These are phyloP conservation scores for Xylaria sp. DNA, from an alignment of 2,329 filamentous ascomycete species.

Conservation along the genomic window DNA sequence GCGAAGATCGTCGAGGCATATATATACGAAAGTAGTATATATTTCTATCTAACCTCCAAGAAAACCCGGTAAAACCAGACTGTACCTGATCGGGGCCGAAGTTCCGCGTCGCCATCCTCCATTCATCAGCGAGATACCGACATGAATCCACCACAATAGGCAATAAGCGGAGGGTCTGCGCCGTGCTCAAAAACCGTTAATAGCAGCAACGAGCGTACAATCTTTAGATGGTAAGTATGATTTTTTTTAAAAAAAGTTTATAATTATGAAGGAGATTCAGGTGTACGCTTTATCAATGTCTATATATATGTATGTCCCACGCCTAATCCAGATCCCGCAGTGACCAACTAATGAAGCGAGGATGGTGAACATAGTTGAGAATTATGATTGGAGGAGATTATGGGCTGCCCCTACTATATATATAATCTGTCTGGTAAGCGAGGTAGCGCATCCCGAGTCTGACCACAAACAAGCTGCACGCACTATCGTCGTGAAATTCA, in stretches of 20 bases:
- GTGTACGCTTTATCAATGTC: background rate
- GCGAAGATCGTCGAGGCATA: background rate
- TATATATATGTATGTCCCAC: background rate
- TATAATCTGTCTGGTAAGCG: conserved; percentile 28
- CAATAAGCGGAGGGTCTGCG: conserved; percentile 41
- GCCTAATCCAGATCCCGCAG: background rate
- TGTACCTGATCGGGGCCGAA: background rate
- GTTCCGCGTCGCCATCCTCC: conserved; percentile 8
- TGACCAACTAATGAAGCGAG: background rate
- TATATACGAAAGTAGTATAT: background rate
- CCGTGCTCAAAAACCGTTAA: conserved; percentile 33
- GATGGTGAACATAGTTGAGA: conserved; percentile 3
- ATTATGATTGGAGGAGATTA: conserved; percentile 21
- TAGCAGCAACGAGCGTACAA: background rate
- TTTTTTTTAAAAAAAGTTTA: background rate
- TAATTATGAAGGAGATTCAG: background rate
- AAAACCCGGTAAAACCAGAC: background rate
- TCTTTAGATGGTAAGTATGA: too few species aligned
- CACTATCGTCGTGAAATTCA: conserved; percentile 5
- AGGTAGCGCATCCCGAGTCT: conserved; percentile 14
- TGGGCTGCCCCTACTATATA: conserved; percentile 35
- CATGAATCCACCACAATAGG: conserved; percentile 34
- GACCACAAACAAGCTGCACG: conserved; percentile 1
- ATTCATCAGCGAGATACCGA: background rate
- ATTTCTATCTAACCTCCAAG: background rate